A percentile compares a stretch with the other conserved stretches of the same genome.
These are phyloP conservation scores for Warburgia ugandensis DNA, from an alignment of 164 flowering plant species.

Conservation along the genomic window DNA sequence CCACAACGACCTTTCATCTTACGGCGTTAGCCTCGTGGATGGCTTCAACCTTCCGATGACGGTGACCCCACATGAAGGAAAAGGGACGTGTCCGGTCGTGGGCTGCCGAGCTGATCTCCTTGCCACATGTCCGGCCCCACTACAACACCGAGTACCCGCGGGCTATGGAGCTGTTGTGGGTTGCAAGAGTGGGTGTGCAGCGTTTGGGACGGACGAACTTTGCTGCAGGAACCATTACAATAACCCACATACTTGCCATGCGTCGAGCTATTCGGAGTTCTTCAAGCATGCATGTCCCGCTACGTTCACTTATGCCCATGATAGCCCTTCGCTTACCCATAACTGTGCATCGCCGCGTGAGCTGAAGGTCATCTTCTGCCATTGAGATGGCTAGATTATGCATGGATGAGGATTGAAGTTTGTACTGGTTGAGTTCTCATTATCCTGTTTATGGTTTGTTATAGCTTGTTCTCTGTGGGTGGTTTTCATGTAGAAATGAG, in stretches of 20 bases:
- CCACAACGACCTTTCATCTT: slow-evolving; percentile 52
- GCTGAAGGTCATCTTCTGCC: slow-evolving; percentile 94
- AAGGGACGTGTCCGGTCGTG: slow-evolving; percentile 83
- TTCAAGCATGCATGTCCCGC: slow-evolving; percentile 86
- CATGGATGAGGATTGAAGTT: too few species aligned
- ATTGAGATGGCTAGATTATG: too few species aligned
- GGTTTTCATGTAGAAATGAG: too few species aligned
- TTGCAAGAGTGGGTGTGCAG: slow-evolving; percentile 89
- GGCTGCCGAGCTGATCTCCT: slow-evolving; percentile 64
- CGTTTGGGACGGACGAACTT: slow-evolving; percentile 64
- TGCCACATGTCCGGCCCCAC: slow-evolving; percentile 44
- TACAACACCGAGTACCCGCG: slow-evolving; percentile 23
- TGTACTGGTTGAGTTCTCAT: too few species aligned
- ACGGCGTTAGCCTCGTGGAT: slow-evolving; percentile 85
- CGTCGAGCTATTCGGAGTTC: slow-evolving; percentile 48
- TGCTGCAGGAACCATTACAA: slow-evolving; percentile 76
- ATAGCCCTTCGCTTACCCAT: slow-evolving; percentile 68
- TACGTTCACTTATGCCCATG: slow-evolving; percentile 80
- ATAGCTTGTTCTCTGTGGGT: too few species aligned
- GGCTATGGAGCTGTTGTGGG: slow-evolving; percentile 48
- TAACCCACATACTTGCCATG: slow-evolving; percentile 58
- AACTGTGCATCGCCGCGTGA: slow-evolving; percentile 79
- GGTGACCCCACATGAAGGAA: slow-evolving; percentile 78
- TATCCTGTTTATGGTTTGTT: too few species aligned
- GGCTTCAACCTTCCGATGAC: slow-evolving; percentile 88